Conservation (phyloP, 805 yeast genomes). For the Candida caryicola region DNA sequence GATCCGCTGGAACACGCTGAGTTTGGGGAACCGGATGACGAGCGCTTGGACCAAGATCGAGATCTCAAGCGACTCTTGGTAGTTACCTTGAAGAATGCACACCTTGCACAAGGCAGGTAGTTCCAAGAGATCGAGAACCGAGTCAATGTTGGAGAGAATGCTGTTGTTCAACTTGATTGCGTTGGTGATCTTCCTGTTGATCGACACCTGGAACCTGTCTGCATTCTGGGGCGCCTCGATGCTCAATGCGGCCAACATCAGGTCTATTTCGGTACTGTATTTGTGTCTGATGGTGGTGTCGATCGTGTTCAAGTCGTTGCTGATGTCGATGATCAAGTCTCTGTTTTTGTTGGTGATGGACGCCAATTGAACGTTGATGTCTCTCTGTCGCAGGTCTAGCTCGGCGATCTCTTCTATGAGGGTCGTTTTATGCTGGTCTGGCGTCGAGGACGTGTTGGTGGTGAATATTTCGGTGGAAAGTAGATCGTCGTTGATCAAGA, state of each 20-base stretch:
- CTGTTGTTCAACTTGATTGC: slow-evolving; percentile 25
- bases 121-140: slow-evolving; percentile 74
- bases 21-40: slow-evolving; percentile 62
- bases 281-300: slow-evolving; percentile 13
- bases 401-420: slow-evolving; percentile 73
- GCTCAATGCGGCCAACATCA: slow-evolving; percentile 13
- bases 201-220: slow-evolving; percentile 14
- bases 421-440: slow-evolving; percentile 25
- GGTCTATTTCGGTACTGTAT: slow-evolving; percentile 14
- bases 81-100: slow-evolving; percentile 84
- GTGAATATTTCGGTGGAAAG: slow-evolving; percentile 43
- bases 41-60: slow-evolving; percentile 71
- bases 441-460: slow-evolving; percentile 28
- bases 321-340: slow-evolving; percentile 44
- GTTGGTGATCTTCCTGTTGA: slow-evolving; percentile 20
- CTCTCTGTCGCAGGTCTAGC: slow-evolving; percentile 54
- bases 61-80: slow-evolving; percentile 85
- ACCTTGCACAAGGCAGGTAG: slow-evolving; percentile 78
- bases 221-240: not conserved
- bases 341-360: slow-evolving; percentile 40
- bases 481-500: slow-evolving; percentile 49
- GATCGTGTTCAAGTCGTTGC: slow-evolving; percentile 34
- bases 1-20: slow-evolving; percentile 49
- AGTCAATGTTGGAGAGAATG: slow-evolving; percentile 62
- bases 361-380: slow-evolving; percentile 45